Percentiles rank a stretch among this genome's conserved stretches.
phyloP scores from a whole-genome alignment of 1,284 basidiomycete species.

The Cryptococcus sp. region DNA sequence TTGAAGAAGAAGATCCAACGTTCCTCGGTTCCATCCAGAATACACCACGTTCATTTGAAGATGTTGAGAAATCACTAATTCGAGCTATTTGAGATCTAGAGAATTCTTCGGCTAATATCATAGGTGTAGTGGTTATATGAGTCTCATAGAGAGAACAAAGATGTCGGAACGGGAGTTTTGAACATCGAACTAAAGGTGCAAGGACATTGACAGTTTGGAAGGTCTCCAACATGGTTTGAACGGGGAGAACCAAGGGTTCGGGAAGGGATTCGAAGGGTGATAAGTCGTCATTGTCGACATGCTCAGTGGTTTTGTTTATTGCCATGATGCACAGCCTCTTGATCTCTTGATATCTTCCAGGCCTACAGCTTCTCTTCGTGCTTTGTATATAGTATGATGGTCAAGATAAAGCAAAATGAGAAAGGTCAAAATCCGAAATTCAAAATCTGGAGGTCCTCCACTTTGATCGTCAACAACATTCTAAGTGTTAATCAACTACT shows the following conservation, averaged over 20 bases:
- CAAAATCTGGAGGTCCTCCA: not conserved
- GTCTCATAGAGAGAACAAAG: conserved; percentile 56
- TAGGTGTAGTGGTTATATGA: conserved; percentile 59
- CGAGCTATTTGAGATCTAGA: conserved; percentile 54
- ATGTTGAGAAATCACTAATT: conserved; percentile 55
- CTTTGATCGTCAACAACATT: not conserved
- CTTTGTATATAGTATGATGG: no score
- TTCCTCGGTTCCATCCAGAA: conserved; percentile 48
- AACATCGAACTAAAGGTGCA: conserved; percentile 57
- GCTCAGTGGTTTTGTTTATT: no score
- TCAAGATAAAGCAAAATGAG: not conserved
- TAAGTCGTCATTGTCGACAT: not conserved
- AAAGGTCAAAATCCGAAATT: not conserved
- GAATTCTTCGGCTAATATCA: conserved; percentile 59
- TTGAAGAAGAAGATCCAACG: not conserved
- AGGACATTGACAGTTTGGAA: conserved; percentile 52
- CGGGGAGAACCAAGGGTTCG: conserved; percentile 39
- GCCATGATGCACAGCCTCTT: no score
- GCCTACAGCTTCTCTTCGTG: no score
- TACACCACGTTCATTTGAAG: conserved; percentile 52
- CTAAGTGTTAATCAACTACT: not conserved
- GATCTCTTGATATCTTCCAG: no score
- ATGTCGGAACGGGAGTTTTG: conserved; percentile 57
- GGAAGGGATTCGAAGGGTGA: conserved; percentile 25
- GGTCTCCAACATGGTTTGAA: conserved; percentile 48